Percentiles rank a stretch among this genome's conserved stretches.
phyloP scores from a whole-genome alignment of 2,329 filamentous ascomycete species.

The Trichoderma sp. region DNA sequence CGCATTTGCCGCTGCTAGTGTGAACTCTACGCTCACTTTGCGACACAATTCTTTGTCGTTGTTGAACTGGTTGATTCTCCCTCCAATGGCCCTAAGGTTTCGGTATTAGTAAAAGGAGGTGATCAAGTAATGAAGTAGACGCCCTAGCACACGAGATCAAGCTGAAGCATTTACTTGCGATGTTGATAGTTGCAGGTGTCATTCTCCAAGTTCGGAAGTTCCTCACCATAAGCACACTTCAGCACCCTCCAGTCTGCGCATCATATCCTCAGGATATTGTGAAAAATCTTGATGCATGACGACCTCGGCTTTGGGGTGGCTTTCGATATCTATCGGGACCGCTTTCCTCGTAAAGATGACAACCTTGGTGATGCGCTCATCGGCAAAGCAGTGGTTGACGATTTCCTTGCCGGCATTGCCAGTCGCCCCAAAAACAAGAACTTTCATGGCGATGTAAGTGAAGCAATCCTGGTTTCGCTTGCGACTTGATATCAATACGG shows the following conservation, averaged over 20 bases:
- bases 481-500: not conserved
- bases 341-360: conserved; percentile 50
- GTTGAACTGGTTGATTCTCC: conserved; percentile 46
- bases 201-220: not conserved
- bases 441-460: conserved; percentile 46
- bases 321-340: conserved; percentile 42
- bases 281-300: conserved; percentile 54
- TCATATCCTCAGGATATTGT: conserved; percentile 42
- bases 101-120: not conserved
- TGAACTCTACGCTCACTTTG: conserved; percentile 59
- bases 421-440: conserved; percentile 59
- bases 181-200: not conserved
- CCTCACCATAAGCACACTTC: conserved; percentile 64
- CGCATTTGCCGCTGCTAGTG: conserved; percentile 58
- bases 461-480: not conserved
- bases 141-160: not conserved
- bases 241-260: conserved; percentile 46
- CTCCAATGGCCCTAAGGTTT: conserved; percentile 39
- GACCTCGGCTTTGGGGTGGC: conserved; percentile 49
- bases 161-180: not conserved
- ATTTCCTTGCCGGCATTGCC: conserved; percentile 56
- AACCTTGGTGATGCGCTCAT: conserved; percentile 50
- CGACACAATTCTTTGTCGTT: conserved; percentile 43
- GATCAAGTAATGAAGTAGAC: not conserved
- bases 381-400: conserved; percentile 49